A percentile compares a stretch with the other conserved stretches of the same genome.
phyloP scores from a whole-genome alignment of 768 basidiomycete genomes.

The Suillus brevipes region DNA sequence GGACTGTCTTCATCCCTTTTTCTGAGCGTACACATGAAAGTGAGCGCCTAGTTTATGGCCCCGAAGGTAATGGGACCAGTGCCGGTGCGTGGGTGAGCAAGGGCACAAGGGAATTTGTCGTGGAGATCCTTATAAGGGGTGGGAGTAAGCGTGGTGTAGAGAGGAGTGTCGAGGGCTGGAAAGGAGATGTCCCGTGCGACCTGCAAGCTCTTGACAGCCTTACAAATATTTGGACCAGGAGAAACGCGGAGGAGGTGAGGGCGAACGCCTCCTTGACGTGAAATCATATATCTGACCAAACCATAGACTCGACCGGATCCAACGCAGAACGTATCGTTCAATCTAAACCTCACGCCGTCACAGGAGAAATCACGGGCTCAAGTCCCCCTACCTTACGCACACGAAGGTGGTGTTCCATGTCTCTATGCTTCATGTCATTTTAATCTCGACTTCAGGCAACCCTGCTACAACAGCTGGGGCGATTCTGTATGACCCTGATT shows the following conservation, averaged over 20 bases:
- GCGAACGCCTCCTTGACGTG: constrained; percentile 24
- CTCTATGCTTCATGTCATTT: constrained; percentile 5
- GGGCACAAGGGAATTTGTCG: constrained; percentile 48
- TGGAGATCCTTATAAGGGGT: constrained; percentile 60
- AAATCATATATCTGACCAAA: constrained; percentile 7
- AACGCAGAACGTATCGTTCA: constrained; percentile 78
- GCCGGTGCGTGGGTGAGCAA: constrained; percentile 33
- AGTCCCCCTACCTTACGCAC: constrained; percentile 89
- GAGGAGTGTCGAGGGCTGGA: constrained; percentile 68
- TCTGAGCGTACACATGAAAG: constrained; percentile 61
- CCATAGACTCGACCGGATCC: constrained; percentile 50
- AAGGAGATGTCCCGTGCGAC: constrained; percentile 39
- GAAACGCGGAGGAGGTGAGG: constrained; percentile 34
- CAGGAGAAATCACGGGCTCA: constrained; percentile 79
- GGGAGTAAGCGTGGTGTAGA: constrained; percentile 52
- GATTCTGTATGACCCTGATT: constrained; percentile 90
- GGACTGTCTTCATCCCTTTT: constrained; percentile 72
- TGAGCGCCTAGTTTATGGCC: constrained; percentile 60
- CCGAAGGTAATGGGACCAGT: constrained; percentile 48
- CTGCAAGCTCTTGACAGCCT: constrained; percentile 54
- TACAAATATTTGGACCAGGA: constrained; percentile 44
- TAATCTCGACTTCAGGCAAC: constrained; percentile 34
- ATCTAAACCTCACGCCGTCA: constrained; percentile 77
- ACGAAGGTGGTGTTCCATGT: constrained; percentile 59
- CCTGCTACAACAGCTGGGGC: constrained; percentile 33